Percentiles rank a stretch among this genome's conserved stretches.
Conservation (phyloP, 495 filamentous ascomycete genomes). For the Xylaria cubensis region DNA sequence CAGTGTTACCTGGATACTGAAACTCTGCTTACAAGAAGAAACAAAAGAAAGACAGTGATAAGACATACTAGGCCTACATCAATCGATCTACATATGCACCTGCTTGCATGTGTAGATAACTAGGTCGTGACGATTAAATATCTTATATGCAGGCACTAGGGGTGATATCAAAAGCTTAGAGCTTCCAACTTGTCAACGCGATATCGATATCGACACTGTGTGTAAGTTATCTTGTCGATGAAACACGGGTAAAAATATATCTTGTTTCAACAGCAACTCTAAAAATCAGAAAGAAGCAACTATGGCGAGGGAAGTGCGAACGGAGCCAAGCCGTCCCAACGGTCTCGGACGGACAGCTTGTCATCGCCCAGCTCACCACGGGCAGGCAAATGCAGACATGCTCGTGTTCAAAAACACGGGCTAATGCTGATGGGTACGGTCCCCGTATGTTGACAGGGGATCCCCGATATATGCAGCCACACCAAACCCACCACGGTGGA, state of each 20-base stretch:
- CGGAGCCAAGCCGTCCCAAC: background rate
- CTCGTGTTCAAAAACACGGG: slow-evolving; percentile 20
- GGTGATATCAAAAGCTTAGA: background rate
- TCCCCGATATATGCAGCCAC: background rate
- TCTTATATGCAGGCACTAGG: background rate
- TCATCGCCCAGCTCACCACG: background rate
- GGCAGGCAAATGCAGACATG: slow-evolving; percentile 12
- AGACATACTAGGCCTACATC: no score
- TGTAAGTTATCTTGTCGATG: slow-evolving; percentile 9
- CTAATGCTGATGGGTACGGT: slow-evolving; percentile 6
- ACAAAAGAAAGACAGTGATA: no score
- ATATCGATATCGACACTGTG: background rate
- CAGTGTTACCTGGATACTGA: background rate
- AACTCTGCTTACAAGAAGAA: background rate
- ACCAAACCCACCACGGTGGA: background rate
- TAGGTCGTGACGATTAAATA: background rate
- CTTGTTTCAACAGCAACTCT: slow-evolving; percentile 20
- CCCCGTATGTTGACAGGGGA: slow-evolving; percentile 21
- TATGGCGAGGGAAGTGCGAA: background rate
- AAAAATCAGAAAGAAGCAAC: background rate
- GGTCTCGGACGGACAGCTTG: background rate
- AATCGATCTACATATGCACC: background rate
- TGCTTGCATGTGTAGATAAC: background rate
- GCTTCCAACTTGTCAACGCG: background rate
- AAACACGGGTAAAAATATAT: slow-evolving; percentile 22